A percentile compares a stretch with the other conserved stretches of the same genome.
Conservation (phyloP, 768 basidiomycete species). For the Hygrophorus russula region DNA sequence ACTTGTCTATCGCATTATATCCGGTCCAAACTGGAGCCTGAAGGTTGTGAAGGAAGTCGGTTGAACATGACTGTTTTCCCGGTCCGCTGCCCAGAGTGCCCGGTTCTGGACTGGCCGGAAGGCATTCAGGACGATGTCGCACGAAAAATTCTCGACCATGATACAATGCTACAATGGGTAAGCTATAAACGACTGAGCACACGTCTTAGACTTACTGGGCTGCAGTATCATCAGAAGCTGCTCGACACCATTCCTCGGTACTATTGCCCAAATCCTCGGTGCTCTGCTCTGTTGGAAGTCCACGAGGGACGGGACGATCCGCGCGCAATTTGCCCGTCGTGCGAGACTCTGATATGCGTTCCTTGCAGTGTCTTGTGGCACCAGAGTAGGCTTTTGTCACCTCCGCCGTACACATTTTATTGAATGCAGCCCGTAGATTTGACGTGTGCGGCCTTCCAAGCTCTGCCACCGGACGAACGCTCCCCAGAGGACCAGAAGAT, state of each 20-base stretch:
- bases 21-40: slow-evolving; percentile 22
- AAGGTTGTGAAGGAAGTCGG: slow-evolving; percentile 17
- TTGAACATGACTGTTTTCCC: slow-evolving; percentile 22
- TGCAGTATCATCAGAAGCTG: slow-evolving; percentile 23
- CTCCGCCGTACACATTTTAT: neutral
- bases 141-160: slow-evolving; percentile 17
- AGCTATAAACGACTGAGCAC: neutral
- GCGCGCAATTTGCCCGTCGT: slow-evolving; percentile 22
- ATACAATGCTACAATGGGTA: slow-evolving; percentile 25
- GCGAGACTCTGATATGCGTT: slow-evolving; percentile 21
- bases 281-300: slow-evolving; percentile 22
- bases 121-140: slow-evolving; percentile 27
- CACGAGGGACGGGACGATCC: slow-evolving; percentile 23
- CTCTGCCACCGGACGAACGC: slow-evolving; percentile 23
- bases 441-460: slow-evolving; percentile 10
- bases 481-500: slow-evolving; percentile 26
- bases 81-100: slow-evolving; percentile 27
- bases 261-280: slow-evolving; percentile 27
- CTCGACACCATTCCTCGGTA: slow-evolving; percentile 22
- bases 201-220: neutral
- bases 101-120: slow-evolving; percentile 17
- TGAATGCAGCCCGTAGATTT: neutral
- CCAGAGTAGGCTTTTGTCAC: slow-evolving; percentile 12
- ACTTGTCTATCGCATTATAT: slow-evolving; percentile 24
- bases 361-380: slow-evolving; percentile 26